Evolutionary conservation across 2,329 filamentous ascomycete species (phyloP).

Genomic region (Aulographum hederae): DNA sequence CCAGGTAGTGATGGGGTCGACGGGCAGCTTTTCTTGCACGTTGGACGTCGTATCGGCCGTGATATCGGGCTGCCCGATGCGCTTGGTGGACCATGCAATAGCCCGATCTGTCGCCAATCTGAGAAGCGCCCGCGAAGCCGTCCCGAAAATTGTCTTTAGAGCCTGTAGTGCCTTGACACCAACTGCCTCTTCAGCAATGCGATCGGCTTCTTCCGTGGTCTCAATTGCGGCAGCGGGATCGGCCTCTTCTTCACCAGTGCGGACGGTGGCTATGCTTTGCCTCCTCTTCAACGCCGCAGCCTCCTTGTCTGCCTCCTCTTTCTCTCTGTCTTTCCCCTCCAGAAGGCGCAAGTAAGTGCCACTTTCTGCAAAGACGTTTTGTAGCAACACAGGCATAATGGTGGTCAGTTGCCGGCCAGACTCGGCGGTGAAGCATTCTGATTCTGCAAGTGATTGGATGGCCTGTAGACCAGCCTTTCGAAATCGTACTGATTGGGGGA

Average conservation of each 20-base stretch:
- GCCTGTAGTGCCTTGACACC: constrained; percentile 71
- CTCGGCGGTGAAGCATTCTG: constrained; percentile 60
- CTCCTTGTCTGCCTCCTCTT: constrained; percentile 51
- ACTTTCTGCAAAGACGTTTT: constrained; percentile 65
- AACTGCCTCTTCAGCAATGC: constrained; percentile 74
- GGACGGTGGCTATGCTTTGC: constrained; percentile 62
- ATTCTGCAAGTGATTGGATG: constrained; percentile 59
- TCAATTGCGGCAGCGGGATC: constrained; percentile 51
- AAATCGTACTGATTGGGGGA: constrained; percentile 53
- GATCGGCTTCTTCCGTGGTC: constrained; percentile 74
- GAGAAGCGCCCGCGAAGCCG: constrained; percentile 67
- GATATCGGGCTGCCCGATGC: constrained; percentile 38
- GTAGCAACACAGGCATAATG: constrained; percentile 68
- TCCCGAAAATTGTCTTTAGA: constrained; percentile 68
- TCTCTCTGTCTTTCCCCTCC: constrained; percentile 44
- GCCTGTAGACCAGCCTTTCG: constrained; percentile 42
- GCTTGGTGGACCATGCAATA: constrained; percentile 39
- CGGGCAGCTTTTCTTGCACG: constrained; percentile 11
- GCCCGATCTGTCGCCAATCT: constrained; percentile 57
- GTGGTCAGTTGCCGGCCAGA: constrained; percentile 58
- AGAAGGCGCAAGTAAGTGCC: constrained; percentile 52
- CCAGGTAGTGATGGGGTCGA: constrained; percentile 43
- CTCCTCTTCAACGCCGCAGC: constrained; percentile 45
- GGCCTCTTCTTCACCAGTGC: constrained; percentile 47
- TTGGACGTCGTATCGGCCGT: not conserved